Base-by-base conservation (phyloP, 129 eudicot genomes). In the Logfia minima region DNA sequence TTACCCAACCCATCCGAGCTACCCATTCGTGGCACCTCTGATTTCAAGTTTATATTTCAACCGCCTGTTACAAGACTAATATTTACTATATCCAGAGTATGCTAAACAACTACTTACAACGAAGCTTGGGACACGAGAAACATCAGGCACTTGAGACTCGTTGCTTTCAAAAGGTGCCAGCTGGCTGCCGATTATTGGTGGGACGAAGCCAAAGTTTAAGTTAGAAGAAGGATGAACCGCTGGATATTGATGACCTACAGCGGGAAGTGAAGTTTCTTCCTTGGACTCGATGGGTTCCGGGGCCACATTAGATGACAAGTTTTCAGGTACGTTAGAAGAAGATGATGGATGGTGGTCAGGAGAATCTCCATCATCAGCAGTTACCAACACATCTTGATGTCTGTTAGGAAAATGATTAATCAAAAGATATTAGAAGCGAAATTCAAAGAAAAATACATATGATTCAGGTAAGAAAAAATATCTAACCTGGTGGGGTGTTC, bases 81-180 rank as follows among this genome's bases (percentile, higher is more conserved):
- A n/a, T 64, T n/a, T 24, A 63, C 4, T 43, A 21, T 31, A 39
- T 3, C 29, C 53, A 66, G 51, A 53, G 26, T 22, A 24, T 23
- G 19, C 43, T 4, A 37, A 16, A 51, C 3, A 66, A 68, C 59
- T 78, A 85, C 98, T 88, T 86, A 93, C 98, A 73, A 88, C 89
- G 90, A 90, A 87, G 83, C 83, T 81, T 66, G 98, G 92, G 59
- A 78, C 79, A 61, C 87, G 90, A 82, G 91, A 82, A 85, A 71
- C 85, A 76, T 90, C 96, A 74, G 80, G 91, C 17, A 82, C 79
- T 72, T 87, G 97, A 73, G 89, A 75, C 16, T 90, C 95, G 1
- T 83, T 85, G 85, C 72, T 82, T 75, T 90, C 98, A 66, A 81
- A 77, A 66, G 89, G 87, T 43, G 90, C 76, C 64, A 82, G 66